phyloP scores from a whole-genome alignment of 2,329 filamentous ascomycete genomes.

The Talaromyces albobiverticillius region DNA sequence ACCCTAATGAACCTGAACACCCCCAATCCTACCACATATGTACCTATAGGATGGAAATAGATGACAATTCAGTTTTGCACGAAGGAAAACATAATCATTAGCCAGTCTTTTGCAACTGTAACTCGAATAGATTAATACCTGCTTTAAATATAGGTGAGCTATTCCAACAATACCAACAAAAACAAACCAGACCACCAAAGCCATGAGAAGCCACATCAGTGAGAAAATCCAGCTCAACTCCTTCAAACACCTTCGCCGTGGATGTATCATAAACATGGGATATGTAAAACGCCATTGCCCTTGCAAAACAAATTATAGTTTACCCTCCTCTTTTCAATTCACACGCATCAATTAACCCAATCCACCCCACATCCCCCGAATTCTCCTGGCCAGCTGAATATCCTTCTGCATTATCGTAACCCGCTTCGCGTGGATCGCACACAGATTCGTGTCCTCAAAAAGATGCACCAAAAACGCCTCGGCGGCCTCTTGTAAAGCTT shows the following conservation, averaged over 20 bases:
- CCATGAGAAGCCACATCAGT: neutral
- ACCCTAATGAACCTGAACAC: too few species aligned
- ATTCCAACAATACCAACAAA: neutral
- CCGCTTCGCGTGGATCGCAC: constrained; percentile 93
- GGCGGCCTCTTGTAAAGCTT: constrained; percentile 90
- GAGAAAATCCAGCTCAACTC: neutral
- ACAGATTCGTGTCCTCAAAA: constrained; percentile 96
- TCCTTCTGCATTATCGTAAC: constrained; percentile 98
- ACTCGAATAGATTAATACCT: too few species aligned
- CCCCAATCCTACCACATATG: too few species aligned
- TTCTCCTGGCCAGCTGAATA: constrained; percentile 83
- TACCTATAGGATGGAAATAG: too few species aligned
- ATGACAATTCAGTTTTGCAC: too few species aligned
- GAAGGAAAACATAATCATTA: too few species aligned
- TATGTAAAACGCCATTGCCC: neutral
- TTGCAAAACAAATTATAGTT: constrained; percentile 8
- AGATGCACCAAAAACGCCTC: constrained; percentile 94
- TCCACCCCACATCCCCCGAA: constrained; percentile 75
- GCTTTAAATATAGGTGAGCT: too few species aligned
- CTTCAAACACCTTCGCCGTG: constrained; percentile 7
- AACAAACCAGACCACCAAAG: neutral
- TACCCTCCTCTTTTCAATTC: neutral
- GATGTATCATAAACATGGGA: neutral
- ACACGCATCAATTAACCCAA: constrained; percentile 44
- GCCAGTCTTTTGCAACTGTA: neutral